A percentile compares a stretch with the other conserved stretches of the same genome.
These are phyloP conservation scores for Volvariella surrecta DNA, from an alignment of 1,284 basidiomycete species.

Conservation along the genomic window DNA sequence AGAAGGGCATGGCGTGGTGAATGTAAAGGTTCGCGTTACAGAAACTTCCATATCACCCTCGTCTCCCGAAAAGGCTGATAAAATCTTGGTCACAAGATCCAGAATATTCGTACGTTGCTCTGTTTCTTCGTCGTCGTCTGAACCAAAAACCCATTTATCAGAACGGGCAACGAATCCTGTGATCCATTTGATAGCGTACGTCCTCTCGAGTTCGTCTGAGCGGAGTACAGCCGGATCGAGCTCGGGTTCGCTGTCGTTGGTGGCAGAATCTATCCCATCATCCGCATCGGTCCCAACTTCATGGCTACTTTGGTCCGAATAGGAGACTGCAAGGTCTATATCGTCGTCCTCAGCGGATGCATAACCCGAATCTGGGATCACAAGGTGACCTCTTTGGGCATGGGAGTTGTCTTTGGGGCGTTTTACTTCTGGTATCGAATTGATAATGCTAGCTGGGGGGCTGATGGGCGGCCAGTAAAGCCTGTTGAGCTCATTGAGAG, in stretches of 20 bases:
- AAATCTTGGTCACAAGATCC: constrained; percentile 49
- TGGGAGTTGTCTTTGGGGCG: constrained; percentile 13
- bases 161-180: constrained; percentile 56
- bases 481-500: constrained; percentile 29
- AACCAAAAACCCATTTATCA: constrained; percentile 38
- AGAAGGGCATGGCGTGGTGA: constrained; percentile 25
- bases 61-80: constrained; percentile 41
- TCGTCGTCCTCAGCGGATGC: constrained; percentile 52
- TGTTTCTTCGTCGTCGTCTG: constrained; percentile 25
- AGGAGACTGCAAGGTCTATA: constrained; percentile 15
- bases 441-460: constrained; percentile 10
- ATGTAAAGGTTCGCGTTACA: constrained; percentile 46
- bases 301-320: constrained; percentile 16
- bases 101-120: constrained; percentile 23
- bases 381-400: constrained; percentile 24
- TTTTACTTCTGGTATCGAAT: constrained; percentile 14
- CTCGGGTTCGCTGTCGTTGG: constrained; percentile 39
- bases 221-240: constrained; percentile 22
- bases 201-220: constrained; percentile 42
- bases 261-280: constrained; percentile 31
- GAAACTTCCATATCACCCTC: constrained; percentile 29
- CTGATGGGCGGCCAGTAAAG: constrained; percentile 31
- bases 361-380: constrained; percentile 49
- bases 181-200: constrained; percentile 47
- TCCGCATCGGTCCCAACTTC: background rate